phyloP scores from a whole-genome alignment of 2,329 filamentous ascomycete genomes.

The Botrytis medusae region DNA sequence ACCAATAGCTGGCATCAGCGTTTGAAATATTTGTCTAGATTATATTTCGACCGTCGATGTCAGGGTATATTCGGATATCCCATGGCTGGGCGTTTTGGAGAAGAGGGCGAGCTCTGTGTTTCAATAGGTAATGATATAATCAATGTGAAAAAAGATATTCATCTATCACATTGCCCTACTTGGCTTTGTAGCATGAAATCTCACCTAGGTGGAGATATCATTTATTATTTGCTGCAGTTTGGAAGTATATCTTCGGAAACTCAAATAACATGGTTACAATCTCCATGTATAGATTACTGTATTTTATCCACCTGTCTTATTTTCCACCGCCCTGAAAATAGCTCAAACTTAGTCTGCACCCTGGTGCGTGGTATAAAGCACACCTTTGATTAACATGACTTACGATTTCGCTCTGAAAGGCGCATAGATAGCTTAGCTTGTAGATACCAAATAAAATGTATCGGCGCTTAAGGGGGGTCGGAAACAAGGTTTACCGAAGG shows the following conservation, averaged over 20 bases:
- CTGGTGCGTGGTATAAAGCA: too few relatives aligned
- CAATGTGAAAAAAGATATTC: background rate
- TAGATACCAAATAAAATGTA: too few relatives aligned
- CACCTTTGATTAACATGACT: too few relatives aligned
- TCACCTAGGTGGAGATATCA: background rate
- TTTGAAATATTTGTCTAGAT: background rate
- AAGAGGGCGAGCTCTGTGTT: background rate
- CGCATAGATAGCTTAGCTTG: too few relatives aligned
- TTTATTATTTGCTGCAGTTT: background rate
- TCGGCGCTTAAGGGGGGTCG: too few relatives aligned
- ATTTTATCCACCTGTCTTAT: too few relatives aligned
- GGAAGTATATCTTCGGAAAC: background rate
- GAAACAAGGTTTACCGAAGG: too few relatives aligned
- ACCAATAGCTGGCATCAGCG: too few relatives aligned
- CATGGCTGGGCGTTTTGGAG: background rate
- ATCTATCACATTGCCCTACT: background rate
- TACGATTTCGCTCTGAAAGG: too few relatives aligned
- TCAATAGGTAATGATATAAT: background rate
- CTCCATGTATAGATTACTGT: too few relatives aligned
- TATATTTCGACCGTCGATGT: background rate
- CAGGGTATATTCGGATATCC: background rate
- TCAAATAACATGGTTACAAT: background rate
- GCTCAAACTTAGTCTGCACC: too few relatives aligned
- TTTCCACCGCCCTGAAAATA: too few relatives aligned
- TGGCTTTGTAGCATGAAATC: background rate